These are phyloP conservation scores for Candida hispaniensis DNA, from an alignment of 805 yeast genomes.

Conservation along the genomic window DNA sequence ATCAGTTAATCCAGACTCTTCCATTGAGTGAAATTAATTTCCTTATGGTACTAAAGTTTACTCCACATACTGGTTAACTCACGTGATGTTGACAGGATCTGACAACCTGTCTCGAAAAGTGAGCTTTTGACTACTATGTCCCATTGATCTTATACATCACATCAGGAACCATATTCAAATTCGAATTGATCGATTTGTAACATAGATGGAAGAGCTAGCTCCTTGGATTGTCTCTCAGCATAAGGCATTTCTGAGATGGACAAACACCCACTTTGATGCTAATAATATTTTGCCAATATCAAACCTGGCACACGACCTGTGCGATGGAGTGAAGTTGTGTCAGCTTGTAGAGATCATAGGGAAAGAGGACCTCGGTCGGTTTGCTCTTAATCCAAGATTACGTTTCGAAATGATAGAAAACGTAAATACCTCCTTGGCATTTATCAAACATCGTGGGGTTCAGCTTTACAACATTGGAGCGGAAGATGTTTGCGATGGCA, in stretches of 20 bases:
- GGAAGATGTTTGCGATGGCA: slow-evolving; percentile 90
- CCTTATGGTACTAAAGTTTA: too few relatives aligned
- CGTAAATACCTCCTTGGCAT: slow-evolving; percentile 31
- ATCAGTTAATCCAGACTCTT: too few relatives aligned
- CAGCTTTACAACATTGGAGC: slow-evolving; percentile 36
- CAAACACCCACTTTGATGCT: slow-evolving; percentile 29
- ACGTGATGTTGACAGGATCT: too few relatives aligned
- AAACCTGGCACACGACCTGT: slow-evolving; percentile 26
- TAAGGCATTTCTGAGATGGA: slow-evolving; percentile 33
- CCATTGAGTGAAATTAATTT: too few relatives aligned
- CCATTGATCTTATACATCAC: too few relatives aligned
- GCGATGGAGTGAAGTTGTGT: slow-evolving; percentile 30
- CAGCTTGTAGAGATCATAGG: slow-evolving; percentile 32
- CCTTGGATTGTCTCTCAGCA: slow-evolving; percentile 33
- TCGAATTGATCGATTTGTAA: too few relatives aligned
- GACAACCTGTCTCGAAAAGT: too few relatives aligned
- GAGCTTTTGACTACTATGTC: too few relatives aligned
- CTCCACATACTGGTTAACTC: too few relatives aligned
- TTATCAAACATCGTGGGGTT: slow-evolving; percentile 30
- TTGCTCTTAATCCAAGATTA: slow-evolving; percentile 26
- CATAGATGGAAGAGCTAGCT: too few relatives aligned
- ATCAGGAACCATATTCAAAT: too few relatives aligned
- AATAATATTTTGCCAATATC: slow-evolving; percentile 22
- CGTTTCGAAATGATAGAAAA: slow-evolving; percentile 33
- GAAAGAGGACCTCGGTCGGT: slow-evolving; percentile 29